Base-by-base conservation (phyloP, 2,329 filamentous ascomycete species). In the Trichoderma arundinaceum region DNA sequence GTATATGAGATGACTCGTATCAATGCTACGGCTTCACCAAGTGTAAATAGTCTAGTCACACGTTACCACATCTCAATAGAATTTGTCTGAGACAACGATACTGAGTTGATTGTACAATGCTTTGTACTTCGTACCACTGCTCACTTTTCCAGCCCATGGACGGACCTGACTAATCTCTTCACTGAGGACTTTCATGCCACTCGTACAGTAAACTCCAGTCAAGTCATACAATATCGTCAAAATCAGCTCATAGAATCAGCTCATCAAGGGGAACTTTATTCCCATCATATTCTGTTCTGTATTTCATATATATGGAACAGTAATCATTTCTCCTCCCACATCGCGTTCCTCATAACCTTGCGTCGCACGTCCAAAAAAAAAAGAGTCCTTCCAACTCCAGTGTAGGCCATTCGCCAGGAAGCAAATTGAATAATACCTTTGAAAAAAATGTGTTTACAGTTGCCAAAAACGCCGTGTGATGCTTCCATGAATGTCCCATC, bases 401-500 rank as follows among this genome's bases (percentile, higher is more conserved):
- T 41, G 13, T 44, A 43, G 22, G 28, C 41, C 54, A 46, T 58
- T 41, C 35, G 41, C 39, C 41, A 33, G 13, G 15, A 22, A 58
- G 41, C 39, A 46, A 32, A 44, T 58, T 46, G 19, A 32, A 63
- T 54, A 46, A 22, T 33, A 54, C 15, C 35, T 54, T 10, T 22
- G 15, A 58, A 38, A 53, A 32, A 51, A 28, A 13, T n/a, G n/a
- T 38, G 38, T 59, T 48, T 19, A 22, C 32, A 44, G 28, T 38
- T 46, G 39, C 39, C 43, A 48, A 38, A 53, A 66, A 66, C 68
- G 66, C 60, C 60, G 48, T 54, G 39, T 41, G 44, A 66, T 61
- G 64, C 64, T 61, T 60, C 32, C 48, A 46, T 54, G n/a, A 33
- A 46, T 35, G 13, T 35, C 59, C 49, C 38, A 8, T 54, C 60